Conservation (phyloP, 192 early-diverging fungal species). For the Coemansia umbellata region DNA sequence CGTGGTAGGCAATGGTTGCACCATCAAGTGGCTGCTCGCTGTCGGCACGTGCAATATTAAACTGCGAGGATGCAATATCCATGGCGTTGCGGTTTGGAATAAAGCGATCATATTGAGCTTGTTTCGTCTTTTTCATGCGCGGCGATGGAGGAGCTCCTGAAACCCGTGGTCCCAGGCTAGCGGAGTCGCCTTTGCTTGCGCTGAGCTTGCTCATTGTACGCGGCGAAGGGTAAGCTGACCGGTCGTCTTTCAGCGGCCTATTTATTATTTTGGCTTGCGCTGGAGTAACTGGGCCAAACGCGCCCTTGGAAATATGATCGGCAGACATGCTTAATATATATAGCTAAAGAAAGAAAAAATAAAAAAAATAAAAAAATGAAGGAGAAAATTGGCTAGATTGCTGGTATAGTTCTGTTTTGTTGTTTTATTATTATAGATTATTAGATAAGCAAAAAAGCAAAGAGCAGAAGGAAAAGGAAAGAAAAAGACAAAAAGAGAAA, state of each 20-base stretch:
- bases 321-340: background rate
- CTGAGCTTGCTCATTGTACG: conserved; percentile 19
- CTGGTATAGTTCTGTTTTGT: background rate
- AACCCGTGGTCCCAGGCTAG: background rate
- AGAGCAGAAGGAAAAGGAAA: conserved; percentile 6
- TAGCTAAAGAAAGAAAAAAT: background rate
- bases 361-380: background rate
- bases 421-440: background rate
- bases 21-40: conserved; percentile 43
- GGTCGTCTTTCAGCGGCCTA: conserved; percentile 22
- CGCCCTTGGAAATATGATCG: conserved; percentile 11
- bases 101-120: conserved; percentile 76
- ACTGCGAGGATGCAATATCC: conserved; percentile 65
- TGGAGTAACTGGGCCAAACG: conserved; percentile 8
- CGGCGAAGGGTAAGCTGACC: conserved; percentile 17
- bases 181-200: background rate
- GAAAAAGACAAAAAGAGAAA: background rate
- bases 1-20: conserved; percentile 62
- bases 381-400: background rate
- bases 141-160: conserved; percentile 19
- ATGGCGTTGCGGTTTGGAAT: conserved; percentile 77
- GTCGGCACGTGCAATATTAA: conserved; percentile 56
- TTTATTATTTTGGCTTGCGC: conserved; percentile 2
- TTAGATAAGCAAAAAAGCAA: background rate
- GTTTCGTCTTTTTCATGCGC: conserved; percentile 28